These are phyloP conservation scores for Vachellia pachyceras DNA, from an alignment of 306 rosid genomes.

Conservation along the genomic window DNA sequence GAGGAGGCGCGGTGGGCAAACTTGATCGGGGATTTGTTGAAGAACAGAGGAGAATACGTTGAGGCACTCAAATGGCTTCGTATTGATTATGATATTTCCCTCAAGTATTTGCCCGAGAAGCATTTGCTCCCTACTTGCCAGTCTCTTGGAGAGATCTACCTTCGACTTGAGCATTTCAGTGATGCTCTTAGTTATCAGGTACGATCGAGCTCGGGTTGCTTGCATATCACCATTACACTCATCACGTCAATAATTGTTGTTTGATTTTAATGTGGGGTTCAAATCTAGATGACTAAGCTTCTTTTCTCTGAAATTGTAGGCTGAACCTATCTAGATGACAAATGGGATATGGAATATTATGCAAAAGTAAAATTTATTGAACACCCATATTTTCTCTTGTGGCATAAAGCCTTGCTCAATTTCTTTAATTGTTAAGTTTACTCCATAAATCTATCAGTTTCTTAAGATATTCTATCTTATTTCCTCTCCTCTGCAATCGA, in stretches of 20 bases:
- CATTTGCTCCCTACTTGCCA: conserved; percentile 84
- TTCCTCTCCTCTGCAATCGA: not conserved
- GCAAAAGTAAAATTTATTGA: not conserved
- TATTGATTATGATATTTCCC: conserved; percentile 69
- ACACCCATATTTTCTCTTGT: not conserved
- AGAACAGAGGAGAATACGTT: conserved; percentile 78
- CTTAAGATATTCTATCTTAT: not conserved
- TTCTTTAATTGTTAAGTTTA: not conserved
- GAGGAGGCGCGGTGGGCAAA: conserved; percentile 98
- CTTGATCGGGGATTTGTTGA: conserved; percentile 67
- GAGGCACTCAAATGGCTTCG: conserved; percentile 85
- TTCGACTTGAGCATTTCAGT: conserved; percentile 67
- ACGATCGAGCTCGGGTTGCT: not conserved
- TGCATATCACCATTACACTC: not conserved
- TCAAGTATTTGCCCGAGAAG: conserved; percentile 56
- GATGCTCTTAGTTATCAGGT: conserved; percentile 85
- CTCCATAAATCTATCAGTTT: not conserved
- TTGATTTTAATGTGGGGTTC: not conserved
- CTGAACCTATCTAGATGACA: not conserved
- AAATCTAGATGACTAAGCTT: not conserved
- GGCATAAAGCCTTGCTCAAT: not conserved
- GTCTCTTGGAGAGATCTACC: conserved; percentile 89
- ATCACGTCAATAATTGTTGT: not conserved
- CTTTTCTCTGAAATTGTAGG: not conserved
- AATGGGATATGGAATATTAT: not conserved